These are phyloP conservation scores for Cercospora zeae-maydis DNA, from an alignment of 2,329 filamentous ascomycete genomes.

Conservation along the genomic window DNA sequence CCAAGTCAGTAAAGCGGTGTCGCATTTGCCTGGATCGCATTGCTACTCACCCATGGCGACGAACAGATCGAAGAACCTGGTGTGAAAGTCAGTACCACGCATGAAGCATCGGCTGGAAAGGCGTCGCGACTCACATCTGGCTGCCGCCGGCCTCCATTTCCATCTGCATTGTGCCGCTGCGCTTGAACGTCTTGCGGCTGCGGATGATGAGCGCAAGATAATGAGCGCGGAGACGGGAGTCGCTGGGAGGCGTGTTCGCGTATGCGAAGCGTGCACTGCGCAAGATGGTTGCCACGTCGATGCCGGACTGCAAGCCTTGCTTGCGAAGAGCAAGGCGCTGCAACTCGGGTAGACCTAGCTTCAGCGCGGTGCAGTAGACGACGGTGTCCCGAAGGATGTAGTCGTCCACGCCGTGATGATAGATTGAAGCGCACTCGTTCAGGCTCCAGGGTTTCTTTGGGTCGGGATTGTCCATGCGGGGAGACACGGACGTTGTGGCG, in stretches of 20 bases:
- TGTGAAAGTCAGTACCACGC: not conserved
- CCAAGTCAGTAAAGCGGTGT: not conserved
- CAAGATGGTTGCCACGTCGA: conserved; percentile 87
- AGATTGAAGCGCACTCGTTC: conserved; percentile 68
- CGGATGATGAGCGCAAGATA: conserved; percentile 97
- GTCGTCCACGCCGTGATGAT: conserved; percentile 68
- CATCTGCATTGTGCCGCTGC: conserved; percentile 96
- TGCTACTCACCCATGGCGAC: conserved; percentile 55
- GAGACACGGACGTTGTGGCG: conserved; percentile 47
- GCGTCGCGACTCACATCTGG: conserved; percentile 55
- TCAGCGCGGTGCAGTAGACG: conserved; percentile 88
- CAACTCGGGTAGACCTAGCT: conserved; percentile 87
- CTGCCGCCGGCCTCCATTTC: conserved; percentile 89
- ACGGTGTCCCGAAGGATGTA: conserved; percentile 86
- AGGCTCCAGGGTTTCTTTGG: conserved; percentile 46
- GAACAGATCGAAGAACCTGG: conserved; percentile 86
- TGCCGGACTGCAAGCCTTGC: conserved; percentile 88
- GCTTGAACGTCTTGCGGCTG: conserved; percentile 95
- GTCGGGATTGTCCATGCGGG: conserved; percentile 45
- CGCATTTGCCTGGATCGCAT: not conserved
- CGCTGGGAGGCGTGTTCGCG: conserved; percentile 87
- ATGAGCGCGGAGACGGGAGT: conserved; percentile 89
- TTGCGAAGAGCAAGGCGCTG: conserved; percentile 89
- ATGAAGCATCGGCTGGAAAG: not conserved
- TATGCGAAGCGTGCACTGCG: conserved; percentile 93